phyloP scores from a whole-genome alignment of 768 basidiomycete genomes.

The Lepiota brunneoincarnata region DNA sequence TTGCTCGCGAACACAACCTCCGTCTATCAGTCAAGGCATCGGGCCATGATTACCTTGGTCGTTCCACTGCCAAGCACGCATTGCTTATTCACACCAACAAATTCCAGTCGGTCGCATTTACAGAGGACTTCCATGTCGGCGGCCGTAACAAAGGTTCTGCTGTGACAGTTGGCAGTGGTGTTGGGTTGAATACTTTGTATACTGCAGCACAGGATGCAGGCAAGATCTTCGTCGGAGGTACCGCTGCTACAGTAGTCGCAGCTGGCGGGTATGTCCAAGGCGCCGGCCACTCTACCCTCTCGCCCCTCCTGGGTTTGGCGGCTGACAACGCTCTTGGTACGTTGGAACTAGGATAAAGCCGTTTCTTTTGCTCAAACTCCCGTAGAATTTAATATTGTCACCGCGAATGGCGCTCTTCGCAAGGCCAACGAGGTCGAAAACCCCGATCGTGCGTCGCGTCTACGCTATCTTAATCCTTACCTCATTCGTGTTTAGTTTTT shows the following conservation, averaged over 20 bases:
- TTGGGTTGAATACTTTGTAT: conserved; percentile 19
- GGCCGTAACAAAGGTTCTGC: not conserved
- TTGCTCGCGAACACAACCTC: conserved; percentile 8
- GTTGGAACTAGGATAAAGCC: not conserved
- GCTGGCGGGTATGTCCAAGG: conserved; percentile 30
- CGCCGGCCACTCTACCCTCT: conserved; percentile 25
- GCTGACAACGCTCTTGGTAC: conserved; percentile 19
- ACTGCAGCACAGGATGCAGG: conserved; percentile 17
- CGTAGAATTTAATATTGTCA: conserved; percentile 26
- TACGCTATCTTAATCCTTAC: not conserved
- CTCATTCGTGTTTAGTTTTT: conserved; percentile 18
- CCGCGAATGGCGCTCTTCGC: conserved; percentile 25
- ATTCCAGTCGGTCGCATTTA: conserved; percentile 21
- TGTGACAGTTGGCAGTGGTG: conserved; percentile 26
- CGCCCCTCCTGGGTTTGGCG: conserved; percentile 22
- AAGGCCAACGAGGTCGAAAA: conserved; percentile 22
- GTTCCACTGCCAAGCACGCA: conserved; percentile 30
- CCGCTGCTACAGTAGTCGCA: conserved; percentile 20
- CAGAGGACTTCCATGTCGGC: not conserved
- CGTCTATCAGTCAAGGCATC: conserved; percentile 18
- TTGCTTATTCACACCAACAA: conserved; percentile 27
- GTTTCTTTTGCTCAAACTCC: not conserved
- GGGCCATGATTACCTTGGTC: conserved; percentile 31
- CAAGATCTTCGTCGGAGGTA: conserved; percentile 23
- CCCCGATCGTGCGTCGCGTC: conserved; percentile 19